Conservation (phyloP, 371 early-diverging fungal species). For the Mortierella polycephala region DNA sequence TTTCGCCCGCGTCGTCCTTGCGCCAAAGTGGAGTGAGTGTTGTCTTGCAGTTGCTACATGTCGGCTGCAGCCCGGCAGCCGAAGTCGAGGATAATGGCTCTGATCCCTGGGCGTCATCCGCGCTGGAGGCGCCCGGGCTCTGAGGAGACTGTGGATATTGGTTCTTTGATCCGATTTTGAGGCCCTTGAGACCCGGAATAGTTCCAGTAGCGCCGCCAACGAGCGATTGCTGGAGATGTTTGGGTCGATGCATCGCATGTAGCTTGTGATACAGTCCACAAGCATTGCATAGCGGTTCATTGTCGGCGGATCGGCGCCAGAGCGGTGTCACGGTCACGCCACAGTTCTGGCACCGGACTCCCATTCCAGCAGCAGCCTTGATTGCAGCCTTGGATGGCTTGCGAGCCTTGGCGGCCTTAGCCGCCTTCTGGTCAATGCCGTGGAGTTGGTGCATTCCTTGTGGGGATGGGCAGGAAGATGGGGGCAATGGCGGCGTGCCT, state of each 20-base stretch:
- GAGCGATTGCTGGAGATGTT: constrained; percentile 44
- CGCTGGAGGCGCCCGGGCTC: background rate
- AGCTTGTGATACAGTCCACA: constrained; percentile 95
- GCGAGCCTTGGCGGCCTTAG: constrained; percentile 29
- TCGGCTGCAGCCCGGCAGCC: constrained; percentile 46
- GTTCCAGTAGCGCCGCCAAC: background rate
- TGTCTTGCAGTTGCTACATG: constrained; percentile 91
- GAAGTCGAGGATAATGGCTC: constrained; percentile 7
- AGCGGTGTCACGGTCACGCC: constrained; percentile 90
- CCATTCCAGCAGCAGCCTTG: constrained; percentile 51
- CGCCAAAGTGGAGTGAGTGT: constrained; percentile 97
- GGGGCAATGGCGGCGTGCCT: background rate
- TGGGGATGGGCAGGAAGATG: background rate
- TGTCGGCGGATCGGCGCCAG: constrained; percentile 92
- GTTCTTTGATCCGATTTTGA: background rate
- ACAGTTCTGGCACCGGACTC: constrained; percentile 85
- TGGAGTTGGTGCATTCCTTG: background rate
- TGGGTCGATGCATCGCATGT: constrained; percentile 79
- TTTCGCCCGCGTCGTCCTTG: constrained; percentile 81
- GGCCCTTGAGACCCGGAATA: background rate
- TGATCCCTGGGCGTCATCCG: background rate
- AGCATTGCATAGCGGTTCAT: constrained; percentile 93
- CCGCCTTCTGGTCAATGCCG: constrained; percentile 9
- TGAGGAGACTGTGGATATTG: background rate
- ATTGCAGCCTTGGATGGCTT: constrained; percentile 41